Evolutionary conservation across 2,329 filamentous ascomycete genomes (phyloP).

Genomic region (Penicillium brevicompactum): DNA sequence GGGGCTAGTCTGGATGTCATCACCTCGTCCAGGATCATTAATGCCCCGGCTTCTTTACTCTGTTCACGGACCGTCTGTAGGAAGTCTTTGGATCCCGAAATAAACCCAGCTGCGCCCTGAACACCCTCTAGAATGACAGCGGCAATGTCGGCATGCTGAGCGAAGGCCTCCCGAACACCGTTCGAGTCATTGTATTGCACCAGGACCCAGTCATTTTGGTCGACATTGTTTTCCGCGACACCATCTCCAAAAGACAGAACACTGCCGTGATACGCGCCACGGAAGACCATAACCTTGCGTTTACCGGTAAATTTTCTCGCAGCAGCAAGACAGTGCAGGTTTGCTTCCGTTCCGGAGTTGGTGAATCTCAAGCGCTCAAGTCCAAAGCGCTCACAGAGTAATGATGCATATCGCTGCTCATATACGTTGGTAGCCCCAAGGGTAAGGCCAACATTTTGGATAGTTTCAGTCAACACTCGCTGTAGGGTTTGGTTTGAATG

Average conservation of each 20-base stretch:
- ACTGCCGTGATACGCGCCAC: conserved; percentile 58
- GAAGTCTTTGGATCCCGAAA: conserved; percentile 55
- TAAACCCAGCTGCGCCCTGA: conserved; percentile 64
- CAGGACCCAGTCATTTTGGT: conserved; percentile 60
- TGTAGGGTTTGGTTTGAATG: conserved; percentile 62
- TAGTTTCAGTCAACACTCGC: conserved; percentile 49
- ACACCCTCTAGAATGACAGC: conserved; percentile 69
- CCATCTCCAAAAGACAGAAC: conserved; percentile 49
- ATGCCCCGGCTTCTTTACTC: conserved; percentile 52
- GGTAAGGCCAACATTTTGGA: conserved; percentile 54
- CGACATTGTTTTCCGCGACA: conserved; percentile 28
- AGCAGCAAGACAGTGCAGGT: conserved; percentile 59
- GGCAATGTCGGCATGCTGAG: conserved; percentile 44
- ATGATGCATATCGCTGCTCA: conserved; percentile 55
- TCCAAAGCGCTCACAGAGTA: conserved; percentile 57
- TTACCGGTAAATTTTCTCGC: conserved; percentile 53
- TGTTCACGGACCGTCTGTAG: conserved; percentile 53
- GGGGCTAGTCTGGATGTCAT: conserved; percentile 64
- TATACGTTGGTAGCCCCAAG: conserved; percentile 56
- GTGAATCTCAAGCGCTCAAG: conserved; percentile 60
- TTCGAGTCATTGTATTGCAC: conserved; percentile 64
- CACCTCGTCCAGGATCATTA: conserved; percentile 72
- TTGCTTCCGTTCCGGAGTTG: conserved; percentile 69
- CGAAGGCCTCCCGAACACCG: conserved; percentile 37
- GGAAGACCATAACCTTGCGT: conserved; percentile 50